phyloP scores from a whole-genome alignment of 345 rosid genomes.

The Raphanus sativus region DNA sequence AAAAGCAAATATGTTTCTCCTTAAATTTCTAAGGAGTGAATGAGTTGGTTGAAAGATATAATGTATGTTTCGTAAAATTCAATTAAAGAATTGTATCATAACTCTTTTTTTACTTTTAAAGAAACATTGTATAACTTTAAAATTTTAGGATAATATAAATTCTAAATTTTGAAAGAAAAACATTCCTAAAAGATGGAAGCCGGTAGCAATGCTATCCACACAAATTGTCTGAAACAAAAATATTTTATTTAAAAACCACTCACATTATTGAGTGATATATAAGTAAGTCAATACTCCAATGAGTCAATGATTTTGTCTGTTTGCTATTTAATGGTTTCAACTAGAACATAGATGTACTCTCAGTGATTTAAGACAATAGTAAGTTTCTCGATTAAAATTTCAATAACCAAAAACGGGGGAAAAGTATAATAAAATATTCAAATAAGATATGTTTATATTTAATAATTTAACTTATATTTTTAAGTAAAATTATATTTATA shows the following conservation, averaged over 20 bases:
- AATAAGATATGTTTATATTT: neutral
- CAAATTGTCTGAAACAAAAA: neutral
- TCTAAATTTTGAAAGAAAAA: neutral
- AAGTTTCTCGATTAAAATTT: neutral
- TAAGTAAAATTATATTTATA: neutral
- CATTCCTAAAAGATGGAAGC: neutral
- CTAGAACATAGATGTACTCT: conserved; percentile 12
- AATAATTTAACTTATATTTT: neutral
- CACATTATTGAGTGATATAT: conserved; percentile 13
- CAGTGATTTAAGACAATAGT: neutral
- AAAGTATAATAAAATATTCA: neutral
- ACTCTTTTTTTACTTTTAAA: no score
- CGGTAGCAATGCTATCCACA: conserved; percentile 1
- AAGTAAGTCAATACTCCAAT: conserved; percentile 27
- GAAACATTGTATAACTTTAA: neutral
- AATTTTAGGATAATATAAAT: neutral
- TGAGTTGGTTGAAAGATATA: conserved; percentile 1
- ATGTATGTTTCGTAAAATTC: neutral
- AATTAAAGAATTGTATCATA: neutral
- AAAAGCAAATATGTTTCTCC: conserved; percentile 13
- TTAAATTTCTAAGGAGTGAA: conserved; percentile 17
- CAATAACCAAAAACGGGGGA: neutral
- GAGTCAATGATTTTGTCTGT: conserved; percentile 27
- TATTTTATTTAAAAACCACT: neutral
- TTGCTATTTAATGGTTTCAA: conserved; percentile 21